Evolutionary conservation across 208 protist genomes (phyloP), one percentile per base, ranked within the genome.

Genomic region (Herpetomonas tarakana): DNA sequence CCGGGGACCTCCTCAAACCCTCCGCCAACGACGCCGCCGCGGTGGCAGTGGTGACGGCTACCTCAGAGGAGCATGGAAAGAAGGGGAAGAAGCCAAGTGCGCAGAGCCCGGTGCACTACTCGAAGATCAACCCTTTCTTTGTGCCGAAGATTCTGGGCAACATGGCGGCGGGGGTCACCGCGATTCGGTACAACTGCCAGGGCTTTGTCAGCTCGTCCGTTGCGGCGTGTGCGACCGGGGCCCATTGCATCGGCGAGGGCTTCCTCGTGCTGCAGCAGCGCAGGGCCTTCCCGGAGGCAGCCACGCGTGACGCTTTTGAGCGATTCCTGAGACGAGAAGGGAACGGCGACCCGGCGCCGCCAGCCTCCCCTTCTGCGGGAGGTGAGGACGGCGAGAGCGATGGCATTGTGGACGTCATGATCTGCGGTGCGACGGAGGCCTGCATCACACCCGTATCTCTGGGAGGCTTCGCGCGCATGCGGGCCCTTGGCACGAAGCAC

Each of bases 131-230:
- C 55, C 94, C 96, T 1, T 83, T 94, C 35, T 98, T 99, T 65
- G 84, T 99, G 18, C 98, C 98, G 2, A 93, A 96, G 58, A 98
- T 98, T 22, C 68, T 99, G 18, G 93, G 97, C n/a, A 99, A 99
- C 78, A 97, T 98, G 83, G 86, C 91, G 9, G 83, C 94, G 11
- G 97, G 97, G 18, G 66, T 84, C 18, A 81, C 97, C 39, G 81
- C 88, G 18, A 98, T 99, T 3, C 45, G 65, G 18, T 81, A 98
- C 59, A 77, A 78, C 16, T 58, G 98, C 18, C 69, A 73, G 35
- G 98, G 98, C 0, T 97, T 97, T 2, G 96, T 97, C 53, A 78
- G 96, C 26, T 89, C 93, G 44, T 78, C 79, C 25, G 87, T 96
- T 6, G 98, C 96, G 2, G 98, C 98, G 7, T 99, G 98, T 71